Conservation (phyloP, 306 rosid species). For the Nissolia schottii region DNA sequence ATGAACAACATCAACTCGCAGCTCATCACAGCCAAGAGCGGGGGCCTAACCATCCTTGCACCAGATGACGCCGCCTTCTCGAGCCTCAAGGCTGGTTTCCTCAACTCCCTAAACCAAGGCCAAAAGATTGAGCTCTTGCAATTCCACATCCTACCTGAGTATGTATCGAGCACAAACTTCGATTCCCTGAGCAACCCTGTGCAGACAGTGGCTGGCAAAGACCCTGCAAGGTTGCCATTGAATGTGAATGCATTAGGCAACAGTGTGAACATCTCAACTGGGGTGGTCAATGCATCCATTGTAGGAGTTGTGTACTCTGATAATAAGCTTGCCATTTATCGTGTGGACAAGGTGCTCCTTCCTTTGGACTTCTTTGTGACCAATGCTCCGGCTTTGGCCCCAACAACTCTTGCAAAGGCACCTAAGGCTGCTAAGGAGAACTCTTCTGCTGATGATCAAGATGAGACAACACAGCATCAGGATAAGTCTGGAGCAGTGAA, state of each 20-base stretch:
- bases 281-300: slow-evolving; percentile 49
- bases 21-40: slow-evolving; percentile 16
- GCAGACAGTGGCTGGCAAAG: slow-evolving; percentile 33
- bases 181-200: slow-evolving; percentile 37
- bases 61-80: slow-evolving; percentile 31
- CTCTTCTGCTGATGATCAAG: slow-evolving; percentile 9
- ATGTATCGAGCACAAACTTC: slow-evolving; percentile 24
- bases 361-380: slow-evolving; percentile 44
- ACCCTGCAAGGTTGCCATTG: slow-evolving; percentile 34
- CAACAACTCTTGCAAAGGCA: slow-evolving; percentile 32
- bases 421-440: slow-evolving; percentile 33
- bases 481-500: slow-evolving; percentile 34
- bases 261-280: slow-evolving; percentile 52
- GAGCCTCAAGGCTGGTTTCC: slow-evolving; percentile 31
- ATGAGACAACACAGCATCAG: slow-evolving; percentile 5
- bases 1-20: slow-evolving; percentile 30
- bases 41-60: slow-evolving; percentile 25
- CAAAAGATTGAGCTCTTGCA: slow-evolving; percentile 35
- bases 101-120: slow-evolving; percentile 23
- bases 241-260: slow-evolving; percentile 39
- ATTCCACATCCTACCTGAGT: slow-evolving; percentile 33
- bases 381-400: slow-evolving; percentile 39
- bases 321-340: slow-evolving; percentile 48
- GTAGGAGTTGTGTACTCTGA: slow-evolving; percentile 47
- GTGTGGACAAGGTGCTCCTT: slow-evolving; percentile 50